Conservation (phyloP, 352 stramenopile genomes). For the Elongisporangium undulatum region DNA sequence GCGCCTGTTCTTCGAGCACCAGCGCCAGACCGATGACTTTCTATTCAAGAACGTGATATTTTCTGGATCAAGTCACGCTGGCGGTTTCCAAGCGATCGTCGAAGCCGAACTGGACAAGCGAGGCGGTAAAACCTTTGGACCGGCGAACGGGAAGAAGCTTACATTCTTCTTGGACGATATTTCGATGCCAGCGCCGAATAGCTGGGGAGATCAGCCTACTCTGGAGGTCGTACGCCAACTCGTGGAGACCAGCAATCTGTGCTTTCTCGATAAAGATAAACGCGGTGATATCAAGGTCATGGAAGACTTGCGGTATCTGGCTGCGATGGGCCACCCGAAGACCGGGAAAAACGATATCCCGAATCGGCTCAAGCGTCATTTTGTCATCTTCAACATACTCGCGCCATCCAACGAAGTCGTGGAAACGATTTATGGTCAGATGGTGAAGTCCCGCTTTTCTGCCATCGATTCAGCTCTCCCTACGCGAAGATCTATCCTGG, state of each 20-base stretch:
- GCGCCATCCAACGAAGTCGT: conserved; percentile 71
- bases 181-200: conserved; percentile 58
- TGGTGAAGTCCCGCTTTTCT: conserved; percentile 55
- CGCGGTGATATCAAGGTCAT: conserved; percentile 74
- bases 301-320: conserved; percentile 63
- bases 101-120: conserved; percentile 76
- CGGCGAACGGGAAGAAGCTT: conserved; percentile 62
- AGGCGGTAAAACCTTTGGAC: conserved; percentile 75
- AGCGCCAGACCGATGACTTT: conserved; percentile 26
- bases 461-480: conserved; percentile 1
- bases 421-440: conserved; percentile 84
- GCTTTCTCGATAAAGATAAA: conserved; percentile 85
- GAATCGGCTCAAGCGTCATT: conserved; percentile 88
- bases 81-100: conserved; percentile 75
- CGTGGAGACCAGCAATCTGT: conserved; percentile 59
- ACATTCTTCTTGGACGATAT: conserved; percentile 82
- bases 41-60: conserved; percentile 88
- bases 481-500: conserved; percentile 31
- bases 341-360: conserved; percentile 84
- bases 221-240: conserved; percentile 73
- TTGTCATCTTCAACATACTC: conserved; percentile 86
- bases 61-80: conserved; percentile 71
- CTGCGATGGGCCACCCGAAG: conserved; percentile 52
- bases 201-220: conserved; percentile 73
- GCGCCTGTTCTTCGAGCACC: conserved; percentile 69